Conservation (phyloP, 2,329 filamentous ascomycete genomes). For the Calonectria ilicicola region DNA sequence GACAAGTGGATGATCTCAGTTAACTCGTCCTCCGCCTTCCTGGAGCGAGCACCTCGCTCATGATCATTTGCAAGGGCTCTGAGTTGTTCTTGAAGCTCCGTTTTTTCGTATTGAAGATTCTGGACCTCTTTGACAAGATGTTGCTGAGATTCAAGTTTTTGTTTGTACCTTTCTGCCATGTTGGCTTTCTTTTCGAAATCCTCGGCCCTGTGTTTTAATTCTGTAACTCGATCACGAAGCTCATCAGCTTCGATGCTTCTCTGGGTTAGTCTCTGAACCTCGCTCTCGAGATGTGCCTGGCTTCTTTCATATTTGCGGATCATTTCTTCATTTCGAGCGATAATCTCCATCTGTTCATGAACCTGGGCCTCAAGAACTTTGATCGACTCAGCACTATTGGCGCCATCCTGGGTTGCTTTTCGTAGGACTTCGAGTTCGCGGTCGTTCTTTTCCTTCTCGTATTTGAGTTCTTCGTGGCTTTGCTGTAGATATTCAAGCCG, state of each 20-base stretch:
- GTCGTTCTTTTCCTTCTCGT: constrained; percentile 70
- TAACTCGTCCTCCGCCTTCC: constrained; percentile 53
- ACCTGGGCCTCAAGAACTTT: constrained; percentile 67
- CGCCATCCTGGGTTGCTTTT: constrained; percentile 63
- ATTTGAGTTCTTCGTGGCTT: constrained; percentile 74
- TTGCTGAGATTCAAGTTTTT: constrained; percentile 70
- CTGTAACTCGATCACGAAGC: constrained; percentile 69
- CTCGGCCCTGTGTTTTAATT: constrained; percentile 69
- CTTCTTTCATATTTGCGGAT: constrained; percentile 50
- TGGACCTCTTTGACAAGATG: constrained; percentile 67
- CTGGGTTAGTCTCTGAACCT: constrained; percentile 60
- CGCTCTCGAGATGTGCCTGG: constrained; percentile 68
- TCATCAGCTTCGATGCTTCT: constrained; percentile 62
- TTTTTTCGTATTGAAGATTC: constrained; percentile 66
- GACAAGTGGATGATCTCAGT: constrained; percentile 56
- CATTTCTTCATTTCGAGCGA: constrained; percentile 73
- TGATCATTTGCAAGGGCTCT: constrained; percentile 51
- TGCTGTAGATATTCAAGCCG: constrained; percentile 71
- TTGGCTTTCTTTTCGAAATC: constrained; percentile 73
- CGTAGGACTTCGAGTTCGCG: constrained; percentile 63
- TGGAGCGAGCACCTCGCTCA: constrained; percentile 48
- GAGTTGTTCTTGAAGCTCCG: constrained; percentile 63
- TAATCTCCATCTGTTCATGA: constrained; percentile 77
- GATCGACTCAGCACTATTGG: constrained; percentile 64
- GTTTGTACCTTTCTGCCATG: constrained; percentile 70